Percentiles rank a stretch among this genome's conserved stretches.
Evolutionary conservation across 1,139 yeast species (phyloP).

Genomic region (Arxiozyma slooffiae): DNA sequence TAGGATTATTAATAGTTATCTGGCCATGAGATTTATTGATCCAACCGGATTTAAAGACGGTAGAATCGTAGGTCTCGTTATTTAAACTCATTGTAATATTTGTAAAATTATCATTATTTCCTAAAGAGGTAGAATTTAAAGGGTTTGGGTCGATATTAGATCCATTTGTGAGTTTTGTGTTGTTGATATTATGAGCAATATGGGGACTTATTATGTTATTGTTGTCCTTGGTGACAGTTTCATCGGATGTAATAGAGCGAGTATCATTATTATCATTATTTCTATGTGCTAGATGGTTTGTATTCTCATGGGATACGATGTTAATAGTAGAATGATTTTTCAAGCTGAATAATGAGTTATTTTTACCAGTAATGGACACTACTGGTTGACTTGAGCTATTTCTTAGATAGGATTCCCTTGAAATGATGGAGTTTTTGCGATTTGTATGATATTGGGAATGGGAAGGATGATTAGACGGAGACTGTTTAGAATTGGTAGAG

Average conservation of each 20-base stretch:
- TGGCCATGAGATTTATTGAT: slow-evolving; percentile 36
- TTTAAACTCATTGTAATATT: slow-evolving; percentile 13
- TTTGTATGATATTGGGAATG: neutral
- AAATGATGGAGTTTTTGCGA: slow-evolving; percentile 5
- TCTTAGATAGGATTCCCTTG: slow-evolving; percentile 2
- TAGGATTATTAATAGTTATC: slow-evolving; percentile 23
- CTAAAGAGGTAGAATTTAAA: neutral
- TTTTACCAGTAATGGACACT: neutral
- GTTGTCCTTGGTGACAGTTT: neutral
- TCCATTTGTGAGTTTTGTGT: neutral
- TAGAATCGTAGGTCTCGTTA: slow-evolving; percentile 32
- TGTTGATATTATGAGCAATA: neutral
- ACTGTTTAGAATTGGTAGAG: neutral
- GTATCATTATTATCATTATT: neutral
- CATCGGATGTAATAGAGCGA: neutral
- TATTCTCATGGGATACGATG: neutral
- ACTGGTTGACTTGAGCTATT: slow-evolving; percentile 5
- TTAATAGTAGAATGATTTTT: neutral
- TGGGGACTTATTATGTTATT: neutral
- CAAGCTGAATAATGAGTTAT: neutral
- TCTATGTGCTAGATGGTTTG: neutral
- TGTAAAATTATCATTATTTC: neutral
- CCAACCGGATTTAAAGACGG: slow-evolving; percentile 39
- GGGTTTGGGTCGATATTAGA: neutral
- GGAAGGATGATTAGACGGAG: neutral